phyloP scores from a whole-genome alignment of 768 basidiomycete species.

The Lentinula aciculospora region DNA sequence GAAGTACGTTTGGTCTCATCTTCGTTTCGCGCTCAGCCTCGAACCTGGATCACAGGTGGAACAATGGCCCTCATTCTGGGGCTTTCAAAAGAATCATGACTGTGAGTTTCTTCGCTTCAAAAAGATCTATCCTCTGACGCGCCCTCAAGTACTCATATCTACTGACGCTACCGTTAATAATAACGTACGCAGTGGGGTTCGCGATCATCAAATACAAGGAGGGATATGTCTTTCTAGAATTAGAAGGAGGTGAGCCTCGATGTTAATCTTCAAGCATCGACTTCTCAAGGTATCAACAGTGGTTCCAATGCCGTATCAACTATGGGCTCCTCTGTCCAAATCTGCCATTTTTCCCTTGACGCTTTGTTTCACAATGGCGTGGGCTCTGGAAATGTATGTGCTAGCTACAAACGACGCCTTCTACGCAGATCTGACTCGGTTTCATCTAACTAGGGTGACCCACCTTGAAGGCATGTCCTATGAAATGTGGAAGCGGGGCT shows the following conservation, averaged over 20 bases:
- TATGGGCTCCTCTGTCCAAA: conserved; percentile 46
- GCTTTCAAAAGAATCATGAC: conserved; percentile 86
- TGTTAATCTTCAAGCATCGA: neutral
- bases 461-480: conserved; percentile 64
- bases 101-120: conserved; percentile 30
- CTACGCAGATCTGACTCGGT: neutral
- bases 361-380: conserved; percentile 57
- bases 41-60: conserved; percentile 46
- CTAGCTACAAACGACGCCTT: no score
- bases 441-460: conserved; percentile 45
- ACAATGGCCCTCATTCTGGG: conserved; percentile 59
- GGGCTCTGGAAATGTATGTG: conserved; percentile 72
- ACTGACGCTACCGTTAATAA: conserved; percentile 53
- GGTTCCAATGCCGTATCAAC: conserved; percentile 54
- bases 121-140: neutral
- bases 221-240: conserved; percentile 47
- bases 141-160: conserved; percentile 65
- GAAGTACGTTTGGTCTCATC: conserved; percentile 31
- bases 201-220: conserved; percentile 68
- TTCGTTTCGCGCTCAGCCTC: neutral
- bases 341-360: conserved; percentile 59
- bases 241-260: conserved; percentile 41
- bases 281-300: conserved; percentile 31
- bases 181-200: conserved; percentile 56
- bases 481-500: neutral